Evolutionary conservation across 768 basidiomycete species (phyloP).

Genomic region (Kockovaella imperatae): DNA sequence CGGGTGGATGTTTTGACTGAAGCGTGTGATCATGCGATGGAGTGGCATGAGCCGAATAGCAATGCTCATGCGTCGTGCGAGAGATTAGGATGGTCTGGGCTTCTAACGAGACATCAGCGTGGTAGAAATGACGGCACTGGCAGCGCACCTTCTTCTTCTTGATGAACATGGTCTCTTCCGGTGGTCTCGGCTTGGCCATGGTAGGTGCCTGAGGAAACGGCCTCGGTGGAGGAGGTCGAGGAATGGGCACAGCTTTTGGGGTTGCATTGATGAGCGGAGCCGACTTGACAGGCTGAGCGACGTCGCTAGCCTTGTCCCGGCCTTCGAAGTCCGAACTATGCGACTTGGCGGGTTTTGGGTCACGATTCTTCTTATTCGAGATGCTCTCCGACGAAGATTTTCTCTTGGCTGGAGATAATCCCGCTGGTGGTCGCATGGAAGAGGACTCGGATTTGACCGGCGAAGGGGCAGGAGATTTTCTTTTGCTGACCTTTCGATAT

Average conservation of each 20-base stretch:
- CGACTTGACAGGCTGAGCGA: neutral
- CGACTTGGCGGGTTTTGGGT: neutral
- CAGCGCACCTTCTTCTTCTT: constrained; percentile 32
- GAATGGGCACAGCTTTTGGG: too few species aligned
- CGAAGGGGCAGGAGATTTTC: too few species aligned
- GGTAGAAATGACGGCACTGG: neutral
- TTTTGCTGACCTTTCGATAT: too few species aligned
- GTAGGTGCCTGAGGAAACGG: constrained; percentile 1
- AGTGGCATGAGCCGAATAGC: neutral
- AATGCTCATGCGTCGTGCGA: neutral
- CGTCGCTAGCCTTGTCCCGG: neutral
- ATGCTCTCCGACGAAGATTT: too few species aligned
- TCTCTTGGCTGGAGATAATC: too few species aligned
- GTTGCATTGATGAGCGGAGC: neutral
- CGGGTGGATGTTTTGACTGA: neutral
- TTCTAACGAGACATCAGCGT: neutral
- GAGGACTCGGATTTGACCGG: too few species aligned
- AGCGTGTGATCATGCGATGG: neutral
- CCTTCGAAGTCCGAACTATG: neutral
- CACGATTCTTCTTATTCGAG: too few species aligned
- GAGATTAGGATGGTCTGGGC: neutral
- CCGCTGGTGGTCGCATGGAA: too few species aligned
- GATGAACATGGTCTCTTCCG: constrained; percentile 28
- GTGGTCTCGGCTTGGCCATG: constrained; percentile 5
- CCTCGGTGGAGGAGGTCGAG: constrained; percentile 3